Conservation (phyloP, 768 basidiomycete genomes). For the Mycena pura region DNA sequence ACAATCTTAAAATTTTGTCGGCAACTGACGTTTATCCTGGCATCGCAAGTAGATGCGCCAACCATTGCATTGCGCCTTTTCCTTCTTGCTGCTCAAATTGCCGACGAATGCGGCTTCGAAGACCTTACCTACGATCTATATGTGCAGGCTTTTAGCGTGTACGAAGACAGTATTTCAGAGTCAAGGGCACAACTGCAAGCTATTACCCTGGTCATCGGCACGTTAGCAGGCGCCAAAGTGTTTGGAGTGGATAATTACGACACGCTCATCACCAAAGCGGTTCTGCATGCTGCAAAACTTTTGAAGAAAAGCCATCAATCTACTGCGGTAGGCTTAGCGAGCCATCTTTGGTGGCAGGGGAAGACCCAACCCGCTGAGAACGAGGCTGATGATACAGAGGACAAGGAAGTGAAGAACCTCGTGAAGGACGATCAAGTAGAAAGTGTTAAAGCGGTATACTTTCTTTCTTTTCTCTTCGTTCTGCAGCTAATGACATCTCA, state of each 20-base stretch:
- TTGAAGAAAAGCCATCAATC: slow-evolving; percentile 99
- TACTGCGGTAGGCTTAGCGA: slow-evolving; percentile 91
- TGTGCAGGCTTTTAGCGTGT: slow-evolving; percentile 96
- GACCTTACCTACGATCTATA: slow-evolving; percentile 98
- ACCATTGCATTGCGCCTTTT: slow-evolving; percentile 93
- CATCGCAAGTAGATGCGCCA: slow-evolving; percentile 91
- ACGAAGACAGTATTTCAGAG: slow-evolving; percentile 97
- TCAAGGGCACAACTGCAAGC: slow-evolving; percentile 95
- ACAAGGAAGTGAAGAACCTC: slow-evolving; percentile 46
- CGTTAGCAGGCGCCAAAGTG: slow-evolving; percentile 87
- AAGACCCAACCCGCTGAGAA: slow-evolving; percentile 50
- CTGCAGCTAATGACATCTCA: not conserved
- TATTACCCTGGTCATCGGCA: slow-evolving; percentile 94
- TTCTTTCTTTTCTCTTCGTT: not conserved
- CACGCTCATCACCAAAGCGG: slow-evolving; percentile 98
- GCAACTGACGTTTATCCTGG: slow-evolving; percentile 91
- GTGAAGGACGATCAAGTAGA: slow-evolving; percentile 51
- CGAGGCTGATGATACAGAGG: slow-evolving; percentile 42
- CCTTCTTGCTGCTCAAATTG: slow-evolving; percentile 93
- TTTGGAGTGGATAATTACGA: slow-evolving; percentile 96
- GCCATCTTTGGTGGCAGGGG: slow-evolving; percentile 99
- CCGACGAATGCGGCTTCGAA: slow-evolving; percentile 94
- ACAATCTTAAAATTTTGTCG: slow-evolving; percentile 93
- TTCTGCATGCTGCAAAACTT: slow-evolving; percentile 92
- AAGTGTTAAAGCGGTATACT: slow-evolving; percentile 57